These are phyloP conservation scores for Pleurotus djamor DNA, from an alignment of 768 basidiomycete genomes.

Conservation along the genomic window DNA sequence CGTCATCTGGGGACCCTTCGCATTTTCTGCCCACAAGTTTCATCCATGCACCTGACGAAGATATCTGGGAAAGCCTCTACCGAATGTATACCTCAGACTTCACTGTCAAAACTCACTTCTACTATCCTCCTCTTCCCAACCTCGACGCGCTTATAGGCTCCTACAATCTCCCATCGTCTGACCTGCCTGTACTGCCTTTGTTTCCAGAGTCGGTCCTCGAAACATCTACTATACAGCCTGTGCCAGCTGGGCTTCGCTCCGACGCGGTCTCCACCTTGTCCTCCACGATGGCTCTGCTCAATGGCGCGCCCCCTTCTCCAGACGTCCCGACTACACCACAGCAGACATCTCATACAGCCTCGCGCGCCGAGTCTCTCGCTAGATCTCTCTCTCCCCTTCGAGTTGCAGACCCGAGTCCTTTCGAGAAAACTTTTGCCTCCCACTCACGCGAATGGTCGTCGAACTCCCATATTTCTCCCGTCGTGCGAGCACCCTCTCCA, in stretches of 20 bases:
- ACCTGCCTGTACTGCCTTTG: too few relatives aligned
- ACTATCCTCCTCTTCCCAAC: not conserved
- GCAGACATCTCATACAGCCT: not conserved
- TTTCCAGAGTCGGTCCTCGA: too few relatives aligned
- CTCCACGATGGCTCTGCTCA: conserved; percentile 1
- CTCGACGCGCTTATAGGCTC: too few relatives aligned
- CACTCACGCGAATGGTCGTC: conserved; percentile 2
- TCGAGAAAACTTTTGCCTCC: not conserved
- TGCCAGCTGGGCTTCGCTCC: not conserved
- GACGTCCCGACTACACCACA: not conserved
- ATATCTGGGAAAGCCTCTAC: not conserved
- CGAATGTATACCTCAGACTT: not conserved
- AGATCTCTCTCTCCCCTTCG: not conserved
- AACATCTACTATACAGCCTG: not conserved
- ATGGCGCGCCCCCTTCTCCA: conserved; percentile 2
- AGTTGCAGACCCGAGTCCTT: not conserved
- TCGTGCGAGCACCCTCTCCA: not conserved
- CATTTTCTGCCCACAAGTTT: not conserved
- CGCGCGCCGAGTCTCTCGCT: not conserved
- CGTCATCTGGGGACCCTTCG: conserved; percentile 3
- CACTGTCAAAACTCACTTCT: not conserved
- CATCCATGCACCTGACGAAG: conserved; percentile 1
- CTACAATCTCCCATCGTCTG: too few relatives aligned
- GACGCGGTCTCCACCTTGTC: not conserved
- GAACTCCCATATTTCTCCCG: not conserved